These are phyloP conservation scores for Jacaranda mimosifolia DNA, from an alignment of 257 asterid genomes.

Conservation along the genomic window DNA sequence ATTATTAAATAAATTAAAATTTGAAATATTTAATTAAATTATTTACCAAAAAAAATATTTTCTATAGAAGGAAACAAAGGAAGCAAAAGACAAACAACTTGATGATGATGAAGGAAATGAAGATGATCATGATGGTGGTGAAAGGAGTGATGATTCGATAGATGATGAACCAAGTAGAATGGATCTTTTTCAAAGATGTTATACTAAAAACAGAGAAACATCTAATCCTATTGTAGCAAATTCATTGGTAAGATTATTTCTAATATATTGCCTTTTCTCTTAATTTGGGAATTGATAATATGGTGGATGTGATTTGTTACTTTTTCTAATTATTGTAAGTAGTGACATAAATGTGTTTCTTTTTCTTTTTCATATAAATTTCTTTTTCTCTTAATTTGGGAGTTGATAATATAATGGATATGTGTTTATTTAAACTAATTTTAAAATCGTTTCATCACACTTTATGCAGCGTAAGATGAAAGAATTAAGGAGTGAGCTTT, in stretches of 20 bases:
- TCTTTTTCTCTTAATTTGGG: too few relatives aligned
- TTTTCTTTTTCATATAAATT: too few relatives aligned
- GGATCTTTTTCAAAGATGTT: constrained; percentile 19
- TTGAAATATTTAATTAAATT: background rate
- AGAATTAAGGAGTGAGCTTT: background rate
- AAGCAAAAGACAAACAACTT: background rate
- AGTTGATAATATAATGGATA: too few relatives aligned
- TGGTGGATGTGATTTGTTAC: too few relatives aligned
- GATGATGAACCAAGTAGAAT: background rate
- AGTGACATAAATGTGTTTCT: too few relatives aligned
- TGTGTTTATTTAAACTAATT: too few relatives aligned
- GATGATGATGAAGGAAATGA: background rate
- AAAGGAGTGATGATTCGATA: background rate
- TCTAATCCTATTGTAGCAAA: background rate
- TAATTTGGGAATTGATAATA: too few relatives aligned
- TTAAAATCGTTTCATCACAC: too few relatives aligned
- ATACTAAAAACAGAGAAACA: background rate
- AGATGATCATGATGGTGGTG: background rate
- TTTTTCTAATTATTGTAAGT: too few relatives aligned
- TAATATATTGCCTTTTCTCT: too few relatives aligned
- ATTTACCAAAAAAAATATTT: background rate
- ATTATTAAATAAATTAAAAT: background rate
- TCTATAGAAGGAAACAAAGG: background rate
- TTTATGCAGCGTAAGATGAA: background rate
- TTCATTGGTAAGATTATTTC: background rate